Percentiles rank a stretch among this genome's conserved stretches.
phyloP scores from a whole-genome alignment of 2,329 filamentous ascomycete genomes.

The Metarhizium rileyi region DNA sequence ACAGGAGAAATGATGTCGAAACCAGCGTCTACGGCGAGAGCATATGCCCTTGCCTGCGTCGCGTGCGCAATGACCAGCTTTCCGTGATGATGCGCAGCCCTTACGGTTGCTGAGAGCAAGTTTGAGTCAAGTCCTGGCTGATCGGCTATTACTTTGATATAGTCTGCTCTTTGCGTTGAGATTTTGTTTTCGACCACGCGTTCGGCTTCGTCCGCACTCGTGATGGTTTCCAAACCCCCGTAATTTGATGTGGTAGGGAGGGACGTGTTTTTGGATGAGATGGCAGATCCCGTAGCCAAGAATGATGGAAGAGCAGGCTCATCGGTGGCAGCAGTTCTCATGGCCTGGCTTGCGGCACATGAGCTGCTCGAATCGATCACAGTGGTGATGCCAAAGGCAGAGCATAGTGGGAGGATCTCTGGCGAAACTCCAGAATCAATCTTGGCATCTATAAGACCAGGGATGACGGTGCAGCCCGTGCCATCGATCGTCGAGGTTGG shows the following conservation, averaged over 20 bases:
- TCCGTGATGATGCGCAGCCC: constrained; percentile 13
- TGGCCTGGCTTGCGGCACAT: constrained; percentile 6
- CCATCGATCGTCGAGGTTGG: constrained; percentile 24
- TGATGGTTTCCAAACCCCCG: not conserved
- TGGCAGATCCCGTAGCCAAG: constrained; percentile 8
- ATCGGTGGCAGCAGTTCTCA: not conserved
- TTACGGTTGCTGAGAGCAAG: constrained; percentile 13
- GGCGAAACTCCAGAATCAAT: constrained; percentile 4
- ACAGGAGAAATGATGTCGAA: constrained; percentile 20
- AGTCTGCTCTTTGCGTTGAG: constrained; percentile 12
- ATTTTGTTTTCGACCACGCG: constrained; percentile 1
- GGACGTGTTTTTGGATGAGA: not conserved
- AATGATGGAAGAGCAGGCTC: constrained; percentile 6
- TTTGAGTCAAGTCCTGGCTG: constrained; percentile 13
- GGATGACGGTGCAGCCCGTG: constrained; percentile 8
- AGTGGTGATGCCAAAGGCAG: constrained; percentile 8
- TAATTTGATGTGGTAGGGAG: constrained; percentile 1
- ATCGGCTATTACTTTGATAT: constrained; percentile 17
- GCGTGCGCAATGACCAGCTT: constrained; percentile 19
- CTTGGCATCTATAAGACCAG: constrained; percentile 11
- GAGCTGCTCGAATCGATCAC: constrained; percentile 9
- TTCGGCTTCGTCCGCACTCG: constrained; percentile 3
- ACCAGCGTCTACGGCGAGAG: constrained; percentile 15
- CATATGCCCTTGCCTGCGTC: constrained; percentile 15
- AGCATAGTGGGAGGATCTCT: not conserved